phyloP scores from a whole-genome alignment of 306 rosid genomes.

The Cucurbita pepo region DNA sequence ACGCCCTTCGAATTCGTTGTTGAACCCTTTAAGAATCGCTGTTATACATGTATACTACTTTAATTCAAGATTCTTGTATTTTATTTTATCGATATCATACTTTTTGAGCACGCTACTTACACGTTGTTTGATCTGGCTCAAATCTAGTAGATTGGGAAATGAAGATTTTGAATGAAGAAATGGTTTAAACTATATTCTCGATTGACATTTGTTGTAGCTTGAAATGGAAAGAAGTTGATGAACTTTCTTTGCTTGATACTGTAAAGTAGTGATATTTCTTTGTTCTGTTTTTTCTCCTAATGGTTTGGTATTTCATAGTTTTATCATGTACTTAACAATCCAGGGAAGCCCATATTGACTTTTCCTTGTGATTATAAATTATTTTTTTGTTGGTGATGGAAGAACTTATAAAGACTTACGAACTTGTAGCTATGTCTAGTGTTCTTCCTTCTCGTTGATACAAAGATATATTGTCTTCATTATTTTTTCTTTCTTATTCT shows the following conservation, averaged over 20 bases:
- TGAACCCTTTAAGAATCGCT: neutral
- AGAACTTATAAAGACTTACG: neutral
- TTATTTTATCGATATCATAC: neutral
- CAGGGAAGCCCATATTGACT: neutral
- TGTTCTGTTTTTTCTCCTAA: neutral
- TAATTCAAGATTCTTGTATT: neutral
- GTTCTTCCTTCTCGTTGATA: neutral
- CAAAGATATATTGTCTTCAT: neutral
- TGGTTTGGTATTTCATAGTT: neutral
- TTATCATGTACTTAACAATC: neutral
- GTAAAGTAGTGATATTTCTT: neutral
- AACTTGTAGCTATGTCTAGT: neutral
- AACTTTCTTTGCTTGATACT: neutral
- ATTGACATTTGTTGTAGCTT: neutral
- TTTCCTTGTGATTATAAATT: neutral
- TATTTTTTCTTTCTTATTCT: slow-evolving; percentile 3
- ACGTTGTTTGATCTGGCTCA: neutral
- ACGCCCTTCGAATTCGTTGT: no score
- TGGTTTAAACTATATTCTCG: neutral
- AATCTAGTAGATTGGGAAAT: neutral
- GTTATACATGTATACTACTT: neutral
- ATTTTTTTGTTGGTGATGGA: neutral
- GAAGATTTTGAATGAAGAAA: neutral
- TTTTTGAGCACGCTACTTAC: neutral
- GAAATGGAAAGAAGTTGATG: neutral